Base-by-base conservation (phyloP, 2,329 filamentous ascomycete species). In the Cladophialophora carrionii region DNA sequence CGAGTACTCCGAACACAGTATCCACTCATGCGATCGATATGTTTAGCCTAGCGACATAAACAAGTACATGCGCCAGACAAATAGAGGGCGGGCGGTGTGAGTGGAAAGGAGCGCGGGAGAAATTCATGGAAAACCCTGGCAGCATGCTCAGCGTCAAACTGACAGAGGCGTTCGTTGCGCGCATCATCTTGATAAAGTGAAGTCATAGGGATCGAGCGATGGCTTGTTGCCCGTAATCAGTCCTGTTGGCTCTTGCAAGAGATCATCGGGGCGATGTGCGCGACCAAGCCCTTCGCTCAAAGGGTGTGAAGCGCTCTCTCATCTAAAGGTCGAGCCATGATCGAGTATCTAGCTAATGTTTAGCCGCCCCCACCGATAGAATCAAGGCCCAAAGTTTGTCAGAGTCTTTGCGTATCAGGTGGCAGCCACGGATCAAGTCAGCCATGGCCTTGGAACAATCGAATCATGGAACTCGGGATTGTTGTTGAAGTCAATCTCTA, bases 401-500 rank as follows among this genome's bases (percentile, higher is more conserved):
- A 8, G 1, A 49, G 20, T n/a, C 46, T n/a, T 49, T 24, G 46
- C 20, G 9, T 26, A 22, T 22, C 20, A 51, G 22, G 20, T 20
- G 20, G 2, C 17, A 51, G 20, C 3, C 3, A 49, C 26, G 26
- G 6, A 29, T 29, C 6, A 29, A 1, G 46, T 12, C 46, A 49
- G 46, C 46, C 46, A 49, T 20, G 46, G 46, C 20, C 24, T 12
- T 26, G 48, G 48, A 51, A 7, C 24, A 29, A 26, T 20, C 48
- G 14, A 51, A 51, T 51, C 20, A 51, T 51, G 48, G 48, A 26
- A 51, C 20, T 51, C 48, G 48, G 48, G 12, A 2, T 26, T 51
- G 9, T 26, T 34, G 31, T 17, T 56, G 41, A 62, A 17, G 59
- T 56, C 34, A 54, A 17, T 54, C n/a, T 49, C n/a, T 29, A 6